A percentile compares a stretch with the other conserved stretches of the same genome.
phyloP scores from a whole-genome alignment of 1,284 basidiomycete genomes.

The Macrocystidia cucumis region DNA sequence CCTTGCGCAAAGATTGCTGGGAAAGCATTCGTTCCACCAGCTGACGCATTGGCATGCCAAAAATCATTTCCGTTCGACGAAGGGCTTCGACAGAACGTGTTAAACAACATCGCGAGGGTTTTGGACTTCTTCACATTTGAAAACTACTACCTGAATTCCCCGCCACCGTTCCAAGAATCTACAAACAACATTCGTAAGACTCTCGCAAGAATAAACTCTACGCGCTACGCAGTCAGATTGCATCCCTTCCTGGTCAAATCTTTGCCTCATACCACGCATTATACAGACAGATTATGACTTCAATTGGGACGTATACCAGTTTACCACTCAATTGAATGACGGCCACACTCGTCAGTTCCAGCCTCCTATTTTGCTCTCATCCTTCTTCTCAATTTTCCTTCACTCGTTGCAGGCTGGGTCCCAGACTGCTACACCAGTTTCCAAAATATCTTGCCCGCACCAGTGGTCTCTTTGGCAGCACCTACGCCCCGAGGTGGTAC shows the following conservation, averaged over 20 bases:
- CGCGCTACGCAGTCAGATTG: constrained; percentile 33
- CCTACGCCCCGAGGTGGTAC: no score
- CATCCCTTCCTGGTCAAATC: constrained; percentile 1
- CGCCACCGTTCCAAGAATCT: constrained; percentile 53
- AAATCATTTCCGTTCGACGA: constrained; percentile 60
- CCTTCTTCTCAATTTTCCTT: neutral
- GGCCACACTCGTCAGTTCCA: constrained; percentile 50
- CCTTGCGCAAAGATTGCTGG: constrained; percentile 45
- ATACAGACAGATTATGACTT: constrained; percentile 61
- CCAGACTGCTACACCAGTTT: constrained; percentile 48
- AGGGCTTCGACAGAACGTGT: constrained; percentile 51
- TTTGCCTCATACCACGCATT: no score
- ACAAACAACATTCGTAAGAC: constrained; percentile 46
- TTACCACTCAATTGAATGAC: constrained; percentile 51
- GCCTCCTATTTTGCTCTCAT: no score
- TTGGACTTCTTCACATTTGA: constrained; percentile 64
- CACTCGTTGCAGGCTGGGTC: constrained; percentile 37
- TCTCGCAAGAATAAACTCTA: constrained; percentile 38
- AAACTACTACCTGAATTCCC: constrained; percentile 51
- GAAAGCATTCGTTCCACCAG: constrained; percentile 38
- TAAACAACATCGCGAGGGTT: constrained; percentile 43
- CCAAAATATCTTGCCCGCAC: constrained; percentile 54
- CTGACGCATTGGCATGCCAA: constrained; percentile 47
- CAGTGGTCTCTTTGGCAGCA: constrained; percentile 46
- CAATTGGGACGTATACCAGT: constrained; percentile 48